Evolutionary conservation across 2,329 filamentous ascomycete genomes (phyloP).

Genomic region (Cadophora malorum): DNA sequence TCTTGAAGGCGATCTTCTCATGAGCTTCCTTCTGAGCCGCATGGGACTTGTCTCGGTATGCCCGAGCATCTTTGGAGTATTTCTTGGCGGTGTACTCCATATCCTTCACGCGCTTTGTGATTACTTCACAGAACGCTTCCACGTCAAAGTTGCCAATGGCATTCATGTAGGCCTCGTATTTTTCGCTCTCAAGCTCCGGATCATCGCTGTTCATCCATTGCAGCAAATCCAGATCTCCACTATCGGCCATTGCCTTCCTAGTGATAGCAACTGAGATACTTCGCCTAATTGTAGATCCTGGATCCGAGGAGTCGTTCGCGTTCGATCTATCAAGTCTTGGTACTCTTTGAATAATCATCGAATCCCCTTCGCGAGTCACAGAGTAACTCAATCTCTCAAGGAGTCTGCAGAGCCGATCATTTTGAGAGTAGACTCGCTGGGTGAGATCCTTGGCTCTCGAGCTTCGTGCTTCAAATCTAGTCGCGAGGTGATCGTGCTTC

Average conservation of each 20-base stretch:
- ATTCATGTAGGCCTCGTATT: slow-evolving; percentile 77
- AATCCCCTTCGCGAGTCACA: slow-evolving; percentile 73
- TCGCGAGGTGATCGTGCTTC: slow-evolving; percentile 57
- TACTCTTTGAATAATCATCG: slow-evolving; percentile 77
- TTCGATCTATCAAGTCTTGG: slow-evolving; percentile 67
- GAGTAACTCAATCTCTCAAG: slow-evolving; percentile 88
- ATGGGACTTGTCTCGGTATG: slow-evolving; percentile 87
- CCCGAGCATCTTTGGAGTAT: slow-evolving; percentile 86
- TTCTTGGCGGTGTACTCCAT: slow-evolving; percentile 93
- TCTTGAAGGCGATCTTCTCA: slow-evolving; percentile 79
- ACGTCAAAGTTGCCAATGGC: slow-evolving; percentile 81
- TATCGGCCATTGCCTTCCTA: slow-evolving; percentile 63
- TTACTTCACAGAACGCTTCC: slow-evolving; percentile 81
- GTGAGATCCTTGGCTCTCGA: slow-evolving; percentile 82
- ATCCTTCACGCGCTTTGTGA: slow-evolving; percentile 90
- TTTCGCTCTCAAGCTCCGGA: slow-evolving; percentile 69
- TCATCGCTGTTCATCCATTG: slow-evolving; percentile 81
- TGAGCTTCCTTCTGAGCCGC: slow-evolving; percentile 82
- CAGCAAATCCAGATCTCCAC: slow-evolving; percentile 73
- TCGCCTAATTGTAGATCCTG: slow-evolving; percentile 58
- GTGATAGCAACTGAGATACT: slow-evolving; percentile 57
- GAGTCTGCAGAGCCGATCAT: slow-evolving; percentile 81
- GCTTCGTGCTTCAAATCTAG: slow-evolving; percentile 72
- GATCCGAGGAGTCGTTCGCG: slow-evolving; percentile 63
- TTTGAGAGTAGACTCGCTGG: slow-evolving; percentile 80